A percentile compares a stretch with the other conserved stretches of the same genome.
These are phyloP conservation scores for Sporothrix pallida DNA, from an alignment of 2,329 filamentous ascomycete species.

Conservation along the genomic window DNA sequence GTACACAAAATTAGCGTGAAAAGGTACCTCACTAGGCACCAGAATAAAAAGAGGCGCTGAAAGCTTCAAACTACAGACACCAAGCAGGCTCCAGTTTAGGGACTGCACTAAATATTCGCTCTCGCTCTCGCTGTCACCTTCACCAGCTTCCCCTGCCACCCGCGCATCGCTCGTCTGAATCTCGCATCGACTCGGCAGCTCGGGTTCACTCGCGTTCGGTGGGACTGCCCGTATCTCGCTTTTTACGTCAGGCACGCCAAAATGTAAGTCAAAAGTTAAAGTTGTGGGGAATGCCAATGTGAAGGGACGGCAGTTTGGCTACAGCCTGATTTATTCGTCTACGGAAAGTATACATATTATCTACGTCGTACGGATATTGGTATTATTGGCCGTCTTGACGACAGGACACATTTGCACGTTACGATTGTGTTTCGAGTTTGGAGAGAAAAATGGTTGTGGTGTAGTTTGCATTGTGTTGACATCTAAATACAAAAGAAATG, in stretches of 20 bases:
- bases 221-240: background rate
- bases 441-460: background rate
- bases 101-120: background rate
- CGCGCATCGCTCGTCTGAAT: background rate
- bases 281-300: too few relatives aligned
- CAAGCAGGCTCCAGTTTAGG: too few relatives aligned
- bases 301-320: background rate
- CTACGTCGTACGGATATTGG: too few relatives aligned
- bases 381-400: background rate
- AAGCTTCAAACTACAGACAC: too few relatives aligned
- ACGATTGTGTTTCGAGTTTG: background rate
- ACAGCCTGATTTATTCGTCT: background rate
- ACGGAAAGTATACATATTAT: too few relatives aligned
- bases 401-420: background rate
- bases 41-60: slow-evolving; percentile 19
- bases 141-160: too few relatives aligned
- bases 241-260: background rate
- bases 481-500: background rate
- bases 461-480: background rate
- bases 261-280: too few relatives aligned
- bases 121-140: background rate
- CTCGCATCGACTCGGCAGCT: background rate
- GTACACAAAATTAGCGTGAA: background rate
- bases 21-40: slow-evolving; percentile 2
- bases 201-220: background rate